Percentiles rank a stretch among this genome's conserved stretches.
These are phyloP conservation scores for Capronia epimyces DNA, from an alignment of 2,329 filamentous ascomycete species.

Conservation along the genomic window DNA sequence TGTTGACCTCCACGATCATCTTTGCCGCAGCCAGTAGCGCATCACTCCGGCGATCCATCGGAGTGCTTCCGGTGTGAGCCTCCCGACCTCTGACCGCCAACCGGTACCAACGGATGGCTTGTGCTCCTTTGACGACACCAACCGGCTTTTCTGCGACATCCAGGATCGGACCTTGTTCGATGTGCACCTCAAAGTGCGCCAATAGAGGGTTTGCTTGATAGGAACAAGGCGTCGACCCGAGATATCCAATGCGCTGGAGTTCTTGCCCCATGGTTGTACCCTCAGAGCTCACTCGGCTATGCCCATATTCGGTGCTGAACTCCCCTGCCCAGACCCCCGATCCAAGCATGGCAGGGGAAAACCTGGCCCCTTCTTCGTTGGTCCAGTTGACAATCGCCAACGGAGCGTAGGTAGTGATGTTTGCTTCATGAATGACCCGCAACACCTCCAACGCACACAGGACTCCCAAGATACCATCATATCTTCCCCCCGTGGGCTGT, in stretches of 20 bases:
- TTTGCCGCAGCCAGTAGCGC: conserved; percentile 62
- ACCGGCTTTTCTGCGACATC: conserved; percentile 61
- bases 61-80: conserved; percentile 69
- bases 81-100: conserved; percentile 61
- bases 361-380: conserved; percentile 61
- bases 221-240: conserved; percentile 52
- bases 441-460: conserved; percentile 68
- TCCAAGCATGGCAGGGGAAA: conserved; percentile 66
- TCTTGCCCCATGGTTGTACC: conserved; percentile 56
- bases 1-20: conserved; percentile 4
- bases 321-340: conserved; percentile 40
- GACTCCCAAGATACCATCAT: conserved; percentile 71
- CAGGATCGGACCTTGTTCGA: conserved; percentile 74
- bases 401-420: conserved; percentile 62
- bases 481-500: conserved; percentile 57
- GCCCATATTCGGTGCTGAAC: conserved; percentile 5
- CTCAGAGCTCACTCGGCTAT: not conserved
- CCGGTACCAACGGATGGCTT: conserved; percentile 69
- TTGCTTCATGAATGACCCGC: conserved; percentile 59
- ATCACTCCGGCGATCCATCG: conserved; percentile 60
- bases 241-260: conserved; percentile 64
- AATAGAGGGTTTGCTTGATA: conserved; percentile 57
- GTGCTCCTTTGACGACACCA: conserved; percentile 65
- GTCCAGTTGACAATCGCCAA: conserved; percentile 59
- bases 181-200: conserved; percentile 80